Conservation (phyloP, 2,329 filamentous ascomycete species). For the Apiospora phragmitis region DNA sequence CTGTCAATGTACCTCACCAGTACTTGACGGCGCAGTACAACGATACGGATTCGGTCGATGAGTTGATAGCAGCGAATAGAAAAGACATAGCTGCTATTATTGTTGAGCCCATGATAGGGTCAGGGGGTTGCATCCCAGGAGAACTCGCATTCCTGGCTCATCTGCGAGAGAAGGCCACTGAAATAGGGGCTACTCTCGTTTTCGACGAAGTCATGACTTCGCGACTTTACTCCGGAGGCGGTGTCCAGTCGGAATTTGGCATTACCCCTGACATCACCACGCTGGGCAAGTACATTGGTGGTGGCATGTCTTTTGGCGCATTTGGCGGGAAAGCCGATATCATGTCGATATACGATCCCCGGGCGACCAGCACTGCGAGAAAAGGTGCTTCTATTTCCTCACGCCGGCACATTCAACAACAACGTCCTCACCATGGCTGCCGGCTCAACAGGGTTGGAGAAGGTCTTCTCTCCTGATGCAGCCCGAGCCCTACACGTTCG, state of each 20-base stretch:
- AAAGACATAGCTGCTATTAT: conserved; percentile 61
- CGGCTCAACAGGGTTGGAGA: conserved; percentile 36
- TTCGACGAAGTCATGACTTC: conserved; percentile 74
- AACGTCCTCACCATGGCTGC: conserved; percentile 55
- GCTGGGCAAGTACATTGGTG: conserved; percentile 65
- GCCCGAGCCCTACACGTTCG: conserved; percentile 23
- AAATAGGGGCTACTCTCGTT: conserved; percentile 58
- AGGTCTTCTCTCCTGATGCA: conserved; percentile 29
- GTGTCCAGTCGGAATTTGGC: conserved; percentile 43
- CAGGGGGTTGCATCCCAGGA: conserved; percentile 57
- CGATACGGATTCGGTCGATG: conserved; percentile 47
- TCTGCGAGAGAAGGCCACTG: conserved; percentile 48
- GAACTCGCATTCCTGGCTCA: conserved; percentile 50
- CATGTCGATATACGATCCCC: conserved; percentile 56
- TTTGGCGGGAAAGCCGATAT: conserved; percentile 63
- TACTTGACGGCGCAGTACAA: conserved; percentile 58
- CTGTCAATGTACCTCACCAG: conserved; percentile 1
- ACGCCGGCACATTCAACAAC: conserved; percentile 65
- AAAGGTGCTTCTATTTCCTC: conserved; percentile 24
- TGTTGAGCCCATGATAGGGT: conserved; percentile 66
- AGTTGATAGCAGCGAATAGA: conserved; percentile 39
- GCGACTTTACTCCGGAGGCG: conserved; percentile 48
- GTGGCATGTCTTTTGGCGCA: conserved; percentile 67
- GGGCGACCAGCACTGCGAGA: conserved; percentile 14
- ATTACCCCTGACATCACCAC: conserved; percentile 62